Conservation (phyloP, 805 yeast species). For the Saccharomycopsis sp. region DNA sequence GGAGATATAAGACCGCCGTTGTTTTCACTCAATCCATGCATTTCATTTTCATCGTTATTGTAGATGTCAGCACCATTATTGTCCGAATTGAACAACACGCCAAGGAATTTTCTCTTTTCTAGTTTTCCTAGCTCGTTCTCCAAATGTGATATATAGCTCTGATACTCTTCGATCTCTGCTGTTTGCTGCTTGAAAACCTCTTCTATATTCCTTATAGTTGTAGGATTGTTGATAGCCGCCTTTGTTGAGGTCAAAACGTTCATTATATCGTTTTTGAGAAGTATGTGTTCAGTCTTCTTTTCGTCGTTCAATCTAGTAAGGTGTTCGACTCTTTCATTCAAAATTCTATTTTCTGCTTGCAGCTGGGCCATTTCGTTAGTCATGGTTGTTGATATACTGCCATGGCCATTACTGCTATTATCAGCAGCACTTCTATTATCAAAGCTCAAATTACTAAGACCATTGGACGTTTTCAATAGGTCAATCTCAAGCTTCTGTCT, state of each 20-base stretch:
- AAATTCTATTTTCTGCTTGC: slow-evolving; percentile 55
- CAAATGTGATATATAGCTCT: slow-evolving; percentile 51
- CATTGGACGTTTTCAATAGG: slow-evolving; percentile 27
- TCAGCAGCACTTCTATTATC: background rate
- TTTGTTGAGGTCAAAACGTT: slow-evolving; percentile 48
- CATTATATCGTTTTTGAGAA: slow-evolving; percentile 51
- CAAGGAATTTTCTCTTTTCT: slow-evolving; percentile 16
- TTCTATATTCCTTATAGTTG: slow-evolving; percentile 39
- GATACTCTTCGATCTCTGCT: slow-evolving; percentile 51
- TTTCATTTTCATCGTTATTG: slow-evolving; percentile 11
- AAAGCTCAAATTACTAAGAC: slow-evolving; percentile 7
- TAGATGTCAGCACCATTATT: background rate
- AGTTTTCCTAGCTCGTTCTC: slow-evolving; percentile 43
- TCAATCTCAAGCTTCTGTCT: slow-evolving; percentile 49
- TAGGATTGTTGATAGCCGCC: slow-evolving; percentile 29
- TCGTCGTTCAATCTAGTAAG: slow-evolving; percentile 56
- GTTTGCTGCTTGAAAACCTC: slow-evolving; percentile 40
- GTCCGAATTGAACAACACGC: background rate
- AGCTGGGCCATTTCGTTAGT: slow-evolving; percentile 34
- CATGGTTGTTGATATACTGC: background rate
- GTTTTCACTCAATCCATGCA: background rate
- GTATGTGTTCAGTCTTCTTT: slow-evolving; percentile 46
- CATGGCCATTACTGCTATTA: background rate
- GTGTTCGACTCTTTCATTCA: slow-evolving; percentile 66
- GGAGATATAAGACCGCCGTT: slow-evolving; percentile 18